A percentile compares a stretch with the other conserved stretches of the same genome.
Conservation (phyloP, 371 early-diverging fungal genomes). For the Rhizopus stolonifer region DNA sequence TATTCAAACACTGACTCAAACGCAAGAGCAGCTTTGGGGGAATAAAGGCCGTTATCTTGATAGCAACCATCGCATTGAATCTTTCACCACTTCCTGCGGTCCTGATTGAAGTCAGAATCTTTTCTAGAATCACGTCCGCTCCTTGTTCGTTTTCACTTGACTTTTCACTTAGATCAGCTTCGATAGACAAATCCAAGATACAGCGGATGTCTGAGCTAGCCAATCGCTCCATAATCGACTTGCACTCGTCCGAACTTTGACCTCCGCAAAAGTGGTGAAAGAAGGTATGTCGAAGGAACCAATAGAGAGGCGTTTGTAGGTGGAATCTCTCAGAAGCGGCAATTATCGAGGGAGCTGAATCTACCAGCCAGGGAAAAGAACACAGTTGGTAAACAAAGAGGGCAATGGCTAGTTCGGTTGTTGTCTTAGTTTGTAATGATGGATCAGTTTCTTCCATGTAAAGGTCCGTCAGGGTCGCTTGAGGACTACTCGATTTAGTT, state of each 20-base stretch:
- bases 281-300: slow-evolving; percentile 79
- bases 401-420: slow-evolving; percentile 66
- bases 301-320: slow-evolving; percentile 60
- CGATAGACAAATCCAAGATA: slow-evolving; percentile 88
- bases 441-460: slow-evolving; percentile 35
- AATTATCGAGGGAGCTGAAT: slow-evolving; percentile 66
- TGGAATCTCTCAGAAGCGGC: slow-evolving; percentile 57
- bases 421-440: slow-evolving; percentile 55
- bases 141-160: slow-evolving; percentile 36
- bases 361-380: slow-evolving; percentile 64
- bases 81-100: slow-evolving; percentile 62
- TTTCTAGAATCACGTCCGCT: slow-evolving; percentile 64
- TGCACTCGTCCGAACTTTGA: slow-evolving; percentile 84
- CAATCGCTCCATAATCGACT: slow-evolving; percentile 78
- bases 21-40: slow-evolving; percentile 76
- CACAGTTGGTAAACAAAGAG: slow-evolving; percentile 79
- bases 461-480: slow-evolving; percentile 23
- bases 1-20: slow-evolving; percentile 57
- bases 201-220: slow-evolving; percentile 72
- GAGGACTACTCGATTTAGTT: slow-evolving; percentile 1
- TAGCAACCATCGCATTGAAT: slow-evolving; percentile 66
- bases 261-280: slow-evolving; percentile 95
- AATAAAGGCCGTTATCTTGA: slow-evolving; percentile 88
- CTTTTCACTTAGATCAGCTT: slow-evolving; percentile 69
- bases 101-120: slow-evolving; percentile 64